A percentile compares a stretch with the other conserved stretches of the same genome.
phyloP scores from a whole-genome alignment of 345 rosid genomes.

The Syzygium jambos region DNA sequence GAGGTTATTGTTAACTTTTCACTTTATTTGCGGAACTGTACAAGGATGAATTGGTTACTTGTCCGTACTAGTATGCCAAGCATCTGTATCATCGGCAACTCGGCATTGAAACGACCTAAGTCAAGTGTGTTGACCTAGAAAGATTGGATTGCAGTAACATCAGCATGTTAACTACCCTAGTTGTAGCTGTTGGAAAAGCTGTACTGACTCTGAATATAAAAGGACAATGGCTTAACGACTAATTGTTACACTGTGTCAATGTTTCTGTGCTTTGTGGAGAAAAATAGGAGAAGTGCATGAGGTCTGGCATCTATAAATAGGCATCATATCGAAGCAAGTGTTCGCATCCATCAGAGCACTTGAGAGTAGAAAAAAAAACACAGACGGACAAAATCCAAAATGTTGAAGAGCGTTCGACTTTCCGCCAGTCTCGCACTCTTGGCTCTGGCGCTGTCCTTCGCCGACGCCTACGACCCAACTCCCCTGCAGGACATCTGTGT shows the following conservation, averaged over 20 bases:
- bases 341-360: neutral
- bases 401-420: neutral
- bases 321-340: neutral
- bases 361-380: neutral
- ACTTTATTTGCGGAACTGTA: fast-evolving
- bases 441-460: constrained; percentile 3
- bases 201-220: neutral
- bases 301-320: neutral
- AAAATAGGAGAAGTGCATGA: neutral
- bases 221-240: neutral
- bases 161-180: neutral
- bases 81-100: neutral
- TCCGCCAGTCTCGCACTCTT: constrained; percentile 1
- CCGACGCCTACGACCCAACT: constrained; percentile 11
- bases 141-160: neutral
- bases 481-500: constrained; percentile 27
- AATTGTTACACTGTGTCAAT: neutral
- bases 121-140: neutral
- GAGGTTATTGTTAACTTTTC: neutral
- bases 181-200: neutral
- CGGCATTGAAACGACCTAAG: neutral
- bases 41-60: neutral
- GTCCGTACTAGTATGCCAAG: neutral
- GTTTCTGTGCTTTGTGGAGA: neutral
- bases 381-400: neutral